These are phyloP conservation scores for Xylaria sp. DNA, from an alignment of 2,329 filamentous ascomycete genomes.

Conservation along the genomic window DNA sequence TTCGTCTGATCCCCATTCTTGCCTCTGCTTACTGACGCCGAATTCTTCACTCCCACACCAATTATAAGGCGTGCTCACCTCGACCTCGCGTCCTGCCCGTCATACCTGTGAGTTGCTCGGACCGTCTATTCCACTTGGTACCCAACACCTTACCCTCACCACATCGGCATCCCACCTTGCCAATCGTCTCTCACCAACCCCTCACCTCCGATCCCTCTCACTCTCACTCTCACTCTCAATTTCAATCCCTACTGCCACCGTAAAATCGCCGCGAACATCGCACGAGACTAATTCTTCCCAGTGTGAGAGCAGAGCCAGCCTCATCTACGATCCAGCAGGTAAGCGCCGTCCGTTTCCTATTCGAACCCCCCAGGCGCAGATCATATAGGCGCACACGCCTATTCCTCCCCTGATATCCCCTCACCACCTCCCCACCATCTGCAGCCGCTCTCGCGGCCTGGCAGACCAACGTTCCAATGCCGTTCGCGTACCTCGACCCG, in stretches of 20 bases:
- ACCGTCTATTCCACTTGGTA: background rate
- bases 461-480: slow-evolving; percentile 1
- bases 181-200: slow-evolving; percentile 9
- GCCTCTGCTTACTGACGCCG: background rate
- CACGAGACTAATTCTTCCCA: background rate
- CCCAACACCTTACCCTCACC: slow-evolving; percentile 5
- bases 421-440: slow-evolving; percentile 3
- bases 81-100: background rate
- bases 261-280: slow-evolving; percentile 5
- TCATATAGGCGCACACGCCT: slow-evolving; percentile 21
- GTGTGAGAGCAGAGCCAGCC: background rate
- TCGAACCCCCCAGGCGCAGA: slow-evolving; percentile 22
- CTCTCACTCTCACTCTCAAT: background rate
- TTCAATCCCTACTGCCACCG: background rate
- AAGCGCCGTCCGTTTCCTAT: slow-evolving; percentile 15
- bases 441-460: background rate
- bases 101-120: background rate
- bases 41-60: background rate
- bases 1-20: background rate
- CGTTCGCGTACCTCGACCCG: background rate
- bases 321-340: slow-evolving; percentile 5
- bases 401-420: slow-evolving; percentile 2
- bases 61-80: background rate
- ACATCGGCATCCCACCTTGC: slow-evolving; percentile 2
- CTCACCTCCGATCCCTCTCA: background rate